These are phyloP conservation scores for Litsea cubeba DNA, from an alignment of 164 flowering plant genomes.

Conservation along the genomic window DNA sequence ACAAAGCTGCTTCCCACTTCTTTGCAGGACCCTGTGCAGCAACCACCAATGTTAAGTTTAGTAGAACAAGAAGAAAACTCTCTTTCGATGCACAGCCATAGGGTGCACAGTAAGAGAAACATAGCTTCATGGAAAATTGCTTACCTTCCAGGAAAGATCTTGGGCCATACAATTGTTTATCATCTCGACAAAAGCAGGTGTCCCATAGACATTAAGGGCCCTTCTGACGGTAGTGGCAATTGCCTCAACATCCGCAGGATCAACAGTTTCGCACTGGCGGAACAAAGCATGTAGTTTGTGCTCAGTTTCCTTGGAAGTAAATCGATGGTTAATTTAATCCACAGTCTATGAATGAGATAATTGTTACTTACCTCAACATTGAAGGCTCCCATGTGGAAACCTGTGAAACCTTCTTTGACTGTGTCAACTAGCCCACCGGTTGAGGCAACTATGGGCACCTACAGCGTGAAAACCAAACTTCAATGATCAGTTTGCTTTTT, in stretches of 20 bases:
- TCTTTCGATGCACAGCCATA: background rate
- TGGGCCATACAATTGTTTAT: conserved; percentile 82
- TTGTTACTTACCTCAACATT: conserved; percentile 56
- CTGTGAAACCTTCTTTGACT: conserved; percentile 88
- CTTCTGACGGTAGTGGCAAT: conserved; percentile 43
- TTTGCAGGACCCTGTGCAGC: conserved; percentile 72
- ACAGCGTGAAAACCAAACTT: background rate
- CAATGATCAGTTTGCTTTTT: background rate
- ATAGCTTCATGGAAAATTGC: conserved; percentile 3
- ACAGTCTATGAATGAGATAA: background rate
- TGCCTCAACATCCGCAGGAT: conserved; percentile 69
- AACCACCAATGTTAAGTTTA: background rate
- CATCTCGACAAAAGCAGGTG: conserved; percentile 66
- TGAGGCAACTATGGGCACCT: conserved; percentile 59
- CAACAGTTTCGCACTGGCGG: conserved; percentile 63
- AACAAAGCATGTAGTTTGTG: background rate
- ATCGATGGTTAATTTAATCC: background rate
- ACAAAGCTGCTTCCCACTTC: conserved; percentile 63
- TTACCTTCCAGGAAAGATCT: conserved; percentile 97
- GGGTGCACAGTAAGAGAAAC: background rate
- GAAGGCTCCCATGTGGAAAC: conserved; percentile 92
- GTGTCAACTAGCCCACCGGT: conserved; percentile 98
- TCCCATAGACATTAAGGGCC: conserved; percentile 56
- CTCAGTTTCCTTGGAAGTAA: background rate
- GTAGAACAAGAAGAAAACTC: background rate